Base-by-base conservation (phyloP, 2,329 filamentous ascomycete species). In the Dothideomycetidae sp. region DNA sequence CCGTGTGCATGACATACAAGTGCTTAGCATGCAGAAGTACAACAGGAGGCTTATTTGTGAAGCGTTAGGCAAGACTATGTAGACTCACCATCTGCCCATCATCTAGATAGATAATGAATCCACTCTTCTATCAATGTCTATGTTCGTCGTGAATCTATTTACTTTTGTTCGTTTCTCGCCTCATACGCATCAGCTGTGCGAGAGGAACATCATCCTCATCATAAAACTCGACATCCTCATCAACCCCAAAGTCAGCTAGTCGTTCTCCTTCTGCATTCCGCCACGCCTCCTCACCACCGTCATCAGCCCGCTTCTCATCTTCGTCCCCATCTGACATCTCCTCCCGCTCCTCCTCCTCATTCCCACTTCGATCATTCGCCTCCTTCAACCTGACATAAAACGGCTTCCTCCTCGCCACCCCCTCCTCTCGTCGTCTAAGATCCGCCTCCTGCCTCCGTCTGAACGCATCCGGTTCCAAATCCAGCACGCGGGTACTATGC, bases 221-320 rank as follows among this genome's bases (percentile, higher is more conserved):
- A 17, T 73, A 71, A 32, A 76, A 76, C 44, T 84, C 78, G 0
- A 68, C 70, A 10, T 81, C 78, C 49, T 84, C 79, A 47, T 88
- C 82, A 0, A 90, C 81, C 2, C 82, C 82, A 50, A 77, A 90
- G 49, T 90, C 82, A 29, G 70, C 66, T 34, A 90, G 58, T 21
- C 73, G 64, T 51, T 88, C 80, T 1, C 81, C 82, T 36, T 88
- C 81, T 0, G 72, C 67, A 46, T 86, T 88, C 0, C 67, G 73
- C 81, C 81, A 90, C 4, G 62, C 69, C 29, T 68, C 67, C 49
- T 71, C 65, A 4, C 68, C 71, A 45, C 66, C 48, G 4, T 49
- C 51, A 15, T 45, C 44, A 12, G 50, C 71, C 9, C 55, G 61
- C 17, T 66, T 66, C 1, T 42, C 42, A 5, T 46, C 42, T 9